Conservation (phyloP, 1,284 basidiomycete species). For the Cronartium ribicola region DNA sequence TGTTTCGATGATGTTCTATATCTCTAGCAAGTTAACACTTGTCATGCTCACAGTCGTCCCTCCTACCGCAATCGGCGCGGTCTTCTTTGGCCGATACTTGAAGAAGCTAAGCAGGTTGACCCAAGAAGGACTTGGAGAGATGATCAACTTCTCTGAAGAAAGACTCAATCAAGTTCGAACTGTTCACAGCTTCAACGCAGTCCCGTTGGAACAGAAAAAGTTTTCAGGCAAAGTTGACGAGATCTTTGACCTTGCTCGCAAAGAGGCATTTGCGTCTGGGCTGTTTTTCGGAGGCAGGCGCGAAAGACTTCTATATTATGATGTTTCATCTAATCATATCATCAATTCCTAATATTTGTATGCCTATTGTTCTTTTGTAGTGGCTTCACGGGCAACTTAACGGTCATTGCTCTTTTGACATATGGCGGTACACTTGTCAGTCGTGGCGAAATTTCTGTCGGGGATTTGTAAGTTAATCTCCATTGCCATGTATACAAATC, state of each 20-base stretch:
- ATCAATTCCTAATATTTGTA: background rate
- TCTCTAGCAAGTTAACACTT: conserved; percentile 81
- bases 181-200: conserved; percentile 82
- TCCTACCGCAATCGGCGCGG: conserved; percentile 88
- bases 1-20: conserved; percentile 92
- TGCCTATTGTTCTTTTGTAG: conserved; percentile 58
- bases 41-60: conserved; percentile 93
- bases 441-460: conserved; percentile 77
- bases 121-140: conserved; percentile 88
- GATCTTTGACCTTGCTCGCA: conserved; percentile 72
- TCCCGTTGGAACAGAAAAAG: conserved; percentile 63
- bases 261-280: conserved; percentile 83
- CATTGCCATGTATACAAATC: background rate
- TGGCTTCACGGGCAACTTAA: conserved; percentile 91
- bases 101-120: conserved; percentile 85
- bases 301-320: conserved; percentile 21
- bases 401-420: conserved; percentile 78
- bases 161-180: conserved; percentile 88
- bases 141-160: conserved; percentile 83
- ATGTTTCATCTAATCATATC: background rate
- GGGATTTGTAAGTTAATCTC: conserved; percentile 64
- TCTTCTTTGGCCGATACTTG: conserved; percentile 91
- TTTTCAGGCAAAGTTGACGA: conserved; percentile 60
- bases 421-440: conserved; percentile 92
- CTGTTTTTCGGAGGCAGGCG: conserved; percentile 69